A percentile compares a stretch with the other conserved stretches of the same genome.
phyloP scores from a whole-genome alignment of 495 filamentous ascomycete species.

The Pyrenopolyporus hunteri region DNA sequence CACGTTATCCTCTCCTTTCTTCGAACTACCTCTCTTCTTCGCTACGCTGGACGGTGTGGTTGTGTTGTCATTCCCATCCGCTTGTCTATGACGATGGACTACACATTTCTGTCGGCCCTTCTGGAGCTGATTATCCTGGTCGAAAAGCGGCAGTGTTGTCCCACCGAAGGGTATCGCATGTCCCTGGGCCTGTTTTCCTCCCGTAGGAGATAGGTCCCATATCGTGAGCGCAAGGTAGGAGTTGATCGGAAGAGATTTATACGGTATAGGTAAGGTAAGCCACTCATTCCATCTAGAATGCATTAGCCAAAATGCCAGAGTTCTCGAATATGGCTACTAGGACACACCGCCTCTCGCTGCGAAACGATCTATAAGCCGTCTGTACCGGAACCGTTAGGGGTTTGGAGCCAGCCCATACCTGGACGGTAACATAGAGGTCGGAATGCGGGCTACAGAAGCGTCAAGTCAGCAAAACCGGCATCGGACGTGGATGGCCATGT shows the following conservation, averaged over 20 bases:
- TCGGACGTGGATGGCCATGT: neutral
- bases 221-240: slow-evolving; percentile 90
- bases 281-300: slow-evolving; percentile 85
- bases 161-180: slow-evolving; percentile 93
- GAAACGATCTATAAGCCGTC: slow-evolving; percentile 90
- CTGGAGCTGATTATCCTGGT: slow-evolving; percentile 83
- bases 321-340: neutral
- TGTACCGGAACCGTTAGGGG: slow-evolving; percentile 89
- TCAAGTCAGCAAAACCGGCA: slow-evolving; percentile 18
- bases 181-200: slow-evolving; percentile 64
- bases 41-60: slow-evolving; percentile 73
- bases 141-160: slow-evolving; percentile 88
- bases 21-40: slow-evolving; percentile 49
- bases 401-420: slow-evolving; percentile 96
- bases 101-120: slow-evolving; percentile 93
- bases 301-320: slow-evolving; percentile 28
- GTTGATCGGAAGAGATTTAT: slow-evolving; percentile 77
- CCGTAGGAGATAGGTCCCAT: slow-evolving; percentile 89
- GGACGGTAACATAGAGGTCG: slow-evolving; percentile 90
- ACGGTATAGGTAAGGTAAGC: slow-evolving; percentile 83
- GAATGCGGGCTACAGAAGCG: slow-evolving; percentile 61
- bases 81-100: slow-evolving; percentile 78
- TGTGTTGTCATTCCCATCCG: slow-evolving; percentile 83
- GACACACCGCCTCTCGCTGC: slow-evolving; percentile 64
- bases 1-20: slow-evolving; percentile 53